Evolutionary conservation across 306 rosid species (phyloP).

Genomic region (apple (Malus domestica)): ASM211411v1 NC_041803.1:37301501-37302000

Average conservation of each 20-base stretch:
- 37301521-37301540: neutral
- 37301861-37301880: slow-evolving; percentile 28
- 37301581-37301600: neutral
- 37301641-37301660: neutral
- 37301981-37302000: slow-evolving; percentile 3
- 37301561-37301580: neutral
- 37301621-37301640: neutral
- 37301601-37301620: neutral
- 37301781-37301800: slow-evolving; percentile 92
- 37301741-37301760: slow-evolving; percentile 77
- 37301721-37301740: slow-evolving; percentile 78
- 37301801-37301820: slow-evolving; percentile 11
- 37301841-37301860: slow-evolving; percentile 1
- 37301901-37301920: slow-evolving; percentile 98
- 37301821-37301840: slow-evolving; percentile 5
- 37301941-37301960: slow-evolving; percentile 94
- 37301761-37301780: slow-evolving; percentile 90
- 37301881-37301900: slow-evolving; percentile 98
- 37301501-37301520: neutral
- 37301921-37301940: slow-evolving; percentile 87
- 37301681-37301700: slow-evolving; percentile 99
- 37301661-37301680: neutral
- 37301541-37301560: neutral
- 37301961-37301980: slow-evolving; percentile 18
- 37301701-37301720: slow-evolving; percentile 97